phyloP scores from a whole-genome alignment of 768 basidiomycete genomes.

The Hygrocybe punicea region DNA sequence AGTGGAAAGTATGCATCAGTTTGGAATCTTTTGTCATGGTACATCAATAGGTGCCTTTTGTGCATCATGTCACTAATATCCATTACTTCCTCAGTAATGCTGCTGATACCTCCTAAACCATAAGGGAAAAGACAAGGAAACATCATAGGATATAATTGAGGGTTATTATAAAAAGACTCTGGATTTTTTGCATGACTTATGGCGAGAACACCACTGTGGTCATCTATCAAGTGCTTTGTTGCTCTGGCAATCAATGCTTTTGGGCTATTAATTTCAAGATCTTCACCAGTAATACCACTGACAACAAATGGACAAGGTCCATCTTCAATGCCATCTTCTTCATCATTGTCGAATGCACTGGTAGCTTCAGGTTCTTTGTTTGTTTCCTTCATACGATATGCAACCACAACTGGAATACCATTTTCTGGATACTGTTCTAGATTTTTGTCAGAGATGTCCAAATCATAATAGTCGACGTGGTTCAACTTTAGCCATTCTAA shows the following conservation, averaged over 20 bases:
- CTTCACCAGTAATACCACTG: constrained; percentile 32
- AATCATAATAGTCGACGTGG: constrained; percentile 31
- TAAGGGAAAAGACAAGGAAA: constrained; percentile 38
- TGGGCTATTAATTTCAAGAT: constrained; percentile 12
- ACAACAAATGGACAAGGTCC: constrained; percentile 39
- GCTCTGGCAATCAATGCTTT: constrained; percentile 22
- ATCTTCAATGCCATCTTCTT: constrained; percentile 20
- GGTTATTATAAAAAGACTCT: constrained; percentile 24
- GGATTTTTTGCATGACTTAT: constrained; percentile 18
- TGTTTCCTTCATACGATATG: constrained; percentile 12
- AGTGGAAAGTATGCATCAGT: constrained; percentile 35
- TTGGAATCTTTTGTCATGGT: constrained; percentile 41
- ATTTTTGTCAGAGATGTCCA: constrained; percentile 28
- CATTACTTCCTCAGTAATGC: constrained; percentile 4
- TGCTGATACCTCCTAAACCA: constrained; percentile 20
- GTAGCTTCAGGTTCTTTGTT: constrained; percentile 11
- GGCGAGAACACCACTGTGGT: constrained; percentile 15
- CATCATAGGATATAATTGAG: constrained; percentile 30
- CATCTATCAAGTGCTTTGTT: constrained; percentile 17
- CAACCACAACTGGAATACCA: constrained; percentile 14
- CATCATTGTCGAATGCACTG: constrained; percentile 11
- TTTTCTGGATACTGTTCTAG: constrained; percentile 22
- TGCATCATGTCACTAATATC: constrained; percentile 13
- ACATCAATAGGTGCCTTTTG: constrained; percentile 30
- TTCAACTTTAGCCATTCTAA: constrained; percentile 36